Base-by-base conservation (phyloP, 2,329 filamentous ascomycete species). In the Alternaria sp. region DNA sequence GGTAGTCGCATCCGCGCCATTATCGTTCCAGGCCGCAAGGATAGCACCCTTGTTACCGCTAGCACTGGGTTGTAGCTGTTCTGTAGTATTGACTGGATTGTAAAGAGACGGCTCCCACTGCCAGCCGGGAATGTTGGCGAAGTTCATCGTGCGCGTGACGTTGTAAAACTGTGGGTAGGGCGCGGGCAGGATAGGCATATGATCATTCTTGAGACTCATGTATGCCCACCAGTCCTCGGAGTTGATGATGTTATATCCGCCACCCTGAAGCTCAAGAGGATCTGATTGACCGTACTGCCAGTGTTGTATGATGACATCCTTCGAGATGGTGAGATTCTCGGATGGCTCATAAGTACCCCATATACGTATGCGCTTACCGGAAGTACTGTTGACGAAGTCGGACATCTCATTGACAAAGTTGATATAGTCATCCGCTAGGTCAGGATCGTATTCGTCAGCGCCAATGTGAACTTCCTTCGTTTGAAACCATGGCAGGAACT, bases 211-310 rank as follows among this genome's bases (percentile, higher is more conserved):
- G 54, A 87, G 66, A 5, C 81, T 82, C 79, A 86, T 84, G 63
- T 87, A 86, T 0, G 82, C 83, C 85, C 82, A 84, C 81, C 81
- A 83, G 62, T 84, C 82, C 44, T 84, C 75, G 1, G 81, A 83
- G 64, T 84, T 84, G 71, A 84, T 74, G 10, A 83, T 34, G 0
- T 74, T 57, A 58, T 83, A 82, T 2, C 76, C 77, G 4, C 76
- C 67, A 1, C 68, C 59, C 11, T 80, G 72, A 0, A 84, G 77
- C 10, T 75, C 63, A 0, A 82, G 66, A 0, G 82, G 82, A 57
- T 84, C 81, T 2, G 82, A 84, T 51, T 84, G 77, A 1, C 81
- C 81, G 57, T 81, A 83, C 57, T 83, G 81, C 83, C 82, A 84
- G 60, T 84, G 82, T 63, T 84, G 82, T 6, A 82, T 71, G 5